phyloP scores from a whole-genome alignment of 1,284 basidiomycete species.

The Heterobasidion parviporum region DNA sequence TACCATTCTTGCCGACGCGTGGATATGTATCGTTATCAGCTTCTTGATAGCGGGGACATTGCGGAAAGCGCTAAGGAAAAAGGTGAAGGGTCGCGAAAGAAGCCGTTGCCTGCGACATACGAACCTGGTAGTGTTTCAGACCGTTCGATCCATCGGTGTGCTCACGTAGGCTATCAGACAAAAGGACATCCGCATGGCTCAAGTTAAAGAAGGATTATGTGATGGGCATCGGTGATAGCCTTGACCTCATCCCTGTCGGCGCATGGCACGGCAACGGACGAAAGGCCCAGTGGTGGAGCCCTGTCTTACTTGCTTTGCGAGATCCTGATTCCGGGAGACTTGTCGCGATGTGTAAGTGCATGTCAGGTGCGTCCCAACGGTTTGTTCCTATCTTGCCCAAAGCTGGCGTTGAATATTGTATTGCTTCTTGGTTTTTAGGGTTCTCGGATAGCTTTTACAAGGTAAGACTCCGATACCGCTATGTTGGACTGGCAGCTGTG shows the following conservation, averaged over 20 bases:
- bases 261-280: constrained; percentile 93
- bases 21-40: constrained; percentile 27
- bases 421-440: constrained; percentile 32
- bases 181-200: constrained; percentile 71
- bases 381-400: constrained; percentile 1
- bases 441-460: constrained; percentile 89
- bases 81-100: constrained; percentile 39
- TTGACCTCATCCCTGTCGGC: constrained; percentile 69
- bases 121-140: constrained; percentile 55
- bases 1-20: not conserved
- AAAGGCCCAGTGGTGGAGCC: constrained; percentile 91
- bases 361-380: constrained; percentile 49
- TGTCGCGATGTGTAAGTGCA: constrained; percentile 85
- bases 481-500: not conserved
- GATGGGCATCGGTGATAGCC: constrained; percentile 51
- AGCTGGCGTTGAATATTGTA: not conserved
- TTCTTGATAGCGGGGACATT: constrained; percentile 46
- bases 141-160: not conserved
- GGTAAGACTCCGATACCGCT: constrained; percentile 21
- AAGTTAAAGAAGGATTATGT: constrained; percentile 84
- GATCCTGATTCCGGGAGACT: constrained; percentile 62
- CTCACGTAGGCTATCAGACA: constrained; percentile 33
- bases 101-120: constrained; percentile 81
- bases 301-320: constrained; percentile 79
- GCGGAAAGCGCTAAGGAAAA: constrained; percentile 27